phyloP scores from a whole-genome alignment of 2,329 filamentous ascomycete species.

The Claviceps citrina region DNA sequence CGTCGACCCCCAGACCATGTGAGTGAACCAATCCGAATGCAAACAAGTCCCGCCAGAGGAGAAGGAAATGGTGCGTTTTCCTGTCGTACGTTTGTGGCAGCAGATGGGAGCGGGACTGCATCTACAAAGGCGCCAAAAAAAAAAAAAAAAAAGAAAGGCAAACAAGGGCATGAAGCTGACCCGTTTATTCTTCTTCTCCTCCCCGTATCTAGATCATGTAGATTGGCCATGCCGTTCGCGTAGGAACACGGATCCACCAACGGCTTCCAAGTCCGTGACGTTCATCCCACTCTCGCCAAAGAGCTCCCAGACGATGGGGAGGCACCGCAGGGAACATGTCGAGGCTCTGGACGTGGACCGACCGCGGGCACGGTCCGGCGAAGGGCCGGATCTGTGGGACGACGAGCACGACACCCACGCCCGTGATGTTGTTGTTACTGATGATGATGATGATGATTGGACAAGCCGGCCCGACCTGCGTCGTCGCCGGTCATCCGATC shows the following conservation, averaged over 20 bases:
- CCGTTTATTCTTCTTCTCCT: not conserved
- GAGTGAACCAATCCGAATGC: conserved; percentile 24
- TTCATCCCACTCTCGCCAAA: conserved; percentile 36
- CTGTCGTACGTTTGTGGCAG: conserved; percentile 15
- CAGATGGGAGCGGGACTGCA: conserved; percentile 3
- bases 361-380: conserved; percentile 8
- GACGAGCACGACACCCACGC: conserved; percentile 7
- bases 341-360: conserved; percentile 11
- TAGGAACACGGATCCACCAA: not conserved
- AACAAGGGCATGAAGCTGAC: conserved; percentile 9
- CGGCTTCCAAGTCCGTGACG: conserved; percentile 25
- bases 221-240: conserved; percentile 4
- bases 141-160: not conserved
- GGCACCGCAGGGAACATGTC: conserved; percentile 23
- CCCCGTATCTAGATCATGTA: conserved; percentile 16
- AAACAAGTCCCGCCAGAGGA: conserved; percentile 10
- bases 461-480: conserved; percentile 7
- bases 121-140: not conserved
- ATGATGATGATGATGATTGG: not conserved
- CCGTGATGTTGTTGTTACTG: no score
- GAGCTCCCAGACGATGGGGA: conserved; percentile 29
- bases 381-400: conserved; percentile 8
- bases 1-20: conserved; percentile 27
- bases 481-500: conserved; percentile 20
- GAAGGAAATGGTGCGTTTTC: conserved; percentile 26